These are phyloP conservation scores for Euryodendron excelsum DNA, from an alignment of 148 eudicot genomes.

Conservation along the genomic window DNA sequence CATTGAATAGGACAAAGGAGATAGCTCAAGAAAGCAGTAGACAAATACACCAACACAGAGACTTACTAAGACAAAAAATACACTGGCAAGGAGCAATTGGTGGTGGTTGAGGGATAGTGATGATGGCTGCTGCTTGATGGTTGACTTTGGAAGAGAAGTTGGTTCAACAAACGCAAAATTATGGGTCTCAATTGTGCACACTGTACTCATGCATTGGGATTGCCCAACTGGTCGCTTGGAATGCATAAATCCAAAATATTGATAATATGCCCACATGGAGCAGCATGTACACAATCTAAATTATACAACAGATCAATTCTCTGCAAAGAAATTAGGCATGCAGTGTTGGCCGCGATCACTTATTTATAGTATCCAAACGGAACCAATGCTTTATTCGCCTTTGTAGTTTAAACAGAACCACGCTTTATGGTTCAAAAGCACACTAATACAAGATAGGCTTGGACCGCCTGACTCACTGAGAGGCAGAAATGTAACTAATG, in stretches of 20 bases:
- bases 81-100: too few species aligned
- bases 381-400: neutral
- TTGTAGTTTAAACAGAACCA: neutral
- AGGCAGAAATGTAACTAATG: neutral
- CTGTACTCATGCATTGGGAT: neutral
- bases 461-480: neutral
- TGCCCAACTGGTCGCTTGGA: neutral
- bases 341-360: neutral
- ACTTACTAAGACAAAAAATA: too few species aligned
- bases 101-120: too few species aligned
- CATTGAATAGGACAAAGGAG: too few species aligned
- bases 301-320: too few species aligned
- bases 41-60: too few species aligned
- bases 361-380: neutral
- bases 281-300: too few species aligned
- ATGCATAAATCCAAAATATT: too few species aligned
- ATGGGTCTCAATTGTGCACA: too few species aligned
- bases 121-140: neutral
- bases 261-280: too few species aligned
- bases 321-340: too few species aligned
- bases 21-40: too few species aligned
- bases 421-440: neutral
- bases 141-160: neutral
- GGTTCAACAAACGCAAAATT: neutral
- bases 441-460: neutral